Evolutionary conservation across 345 rosid genomes (phyloP).

Genomic region (Excoecaria cochinchinensis): DNA sequence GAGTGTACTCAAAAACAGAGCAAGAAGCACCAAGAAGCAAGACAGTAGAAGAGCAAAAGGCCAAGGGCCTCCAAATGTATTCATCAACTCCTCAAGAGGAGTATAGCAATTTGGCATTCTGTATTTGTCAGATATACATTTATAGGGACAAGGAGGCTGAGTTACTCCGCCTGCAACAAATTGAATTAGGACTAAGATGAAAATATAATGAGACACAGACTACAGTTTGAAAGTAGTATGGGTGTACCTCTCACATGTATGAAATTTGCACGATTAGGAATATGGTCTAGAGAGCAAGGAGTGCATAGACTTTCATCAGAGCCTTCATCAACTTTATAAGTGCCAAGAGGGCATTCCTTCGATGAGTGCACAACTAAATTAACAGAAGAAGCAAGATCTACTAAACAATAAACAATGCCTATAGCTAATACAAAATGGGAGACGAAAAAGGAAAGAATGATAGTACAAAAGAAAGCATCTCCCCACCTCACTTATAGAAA

Average conservation of each 20-base stretch:
- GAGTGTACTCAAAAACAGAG: slow-evolving; percentile 63
- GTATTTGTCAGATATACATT: slow-evolving; percentile 85
- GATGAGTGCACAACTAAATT: slow-evolving; percentile 15
- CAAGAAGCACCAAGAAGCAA: slow-evolving; percentile 62
- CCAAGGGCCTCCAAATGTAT: slow-evolving; percentile 94
- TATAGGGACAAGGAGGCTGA: slow-evolving; percentile 69
- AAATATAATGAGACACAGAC: slow-evolving; percentile 11
- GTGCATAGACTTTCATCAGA: slow-evolving; percentile 80
- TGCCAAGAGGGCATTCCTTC: slow-evolving; percentile 96
- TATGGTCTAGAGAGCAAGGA: slow-evolving; percentile 75
- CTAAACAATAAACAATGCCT: not conserved
- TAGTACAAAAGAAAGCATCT: not conserved
- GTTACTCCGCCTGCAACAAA: slow-evolving; percentile 76
- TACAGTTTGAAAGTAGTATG: slow-evolving; percentile 2
- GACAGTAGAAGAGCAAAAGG: slow-evolving; percentile 74
- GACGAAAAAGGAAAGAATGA: not conserved
- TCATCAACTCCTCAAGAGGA: slow-evolving; percentile 89
- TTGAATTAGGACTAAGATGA: slow-evolving; percentile 23
- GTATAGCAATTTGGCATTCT: slow-evolving; percentile 96
- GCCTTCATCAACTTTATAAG: slow-evolving; percentile 82
- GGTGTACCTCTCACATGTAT: slow-evolving; percentile 74
- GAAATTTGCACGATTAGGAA: slow-evolving; percentile 81
- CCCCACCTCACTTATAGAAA: not conserved
- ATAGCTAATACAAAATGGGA: not conserved
- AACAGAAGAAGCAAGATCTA: slow-evolving; percentile 1